phyloP scores from a whole-genome alignment of 345 rosid genomes.

The Noccaea caerulescens region DNA sequence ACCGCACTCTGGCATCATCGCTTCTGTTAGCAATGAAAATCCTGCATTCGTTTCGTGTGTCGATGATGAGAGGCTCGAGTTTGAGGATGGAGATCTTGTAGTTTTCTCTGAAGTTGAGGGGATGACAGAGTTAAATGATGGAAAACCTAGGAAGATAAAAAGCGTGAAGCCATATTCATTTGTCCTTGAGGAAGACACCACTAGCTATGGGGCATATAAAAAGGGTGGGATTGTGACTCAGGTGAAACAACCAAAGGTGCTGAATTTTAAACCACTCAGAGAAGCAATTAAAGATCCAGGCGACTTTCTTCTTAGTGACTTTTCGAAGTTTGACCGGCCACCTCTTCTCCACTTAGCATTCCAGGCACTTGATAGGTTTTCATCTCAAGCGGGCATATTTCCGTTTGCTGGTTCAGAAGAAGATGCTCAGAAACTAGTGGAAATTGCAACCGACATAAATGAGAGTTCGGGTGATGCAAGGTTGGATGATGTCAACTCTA shows the following conservation, averaged over 20 bases:
- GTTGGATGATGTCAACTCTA: conserved; percentile 66
- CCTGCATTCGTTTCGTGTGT: conserved; percentile 62
- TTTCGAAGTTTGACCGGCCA: conserved; percentile 77
- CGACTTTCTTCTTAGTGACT: conserved; percentile 72
- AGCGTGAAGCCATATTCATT: conserved; percentile 77
- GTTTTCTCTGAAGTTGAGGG: conserved; percentile 73
- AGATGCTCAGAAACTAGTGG: conserved; percentile 76
- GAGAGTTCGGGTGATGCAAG: conserved; percentile 64
- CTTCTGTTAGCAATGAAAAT: conserved; percentile 70
- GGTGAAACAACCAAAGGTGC: conserved; percentile 59
- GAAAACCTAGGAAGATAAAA: conserved; percentile 78
- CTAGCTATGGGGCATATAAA: conserved; percentile 58
- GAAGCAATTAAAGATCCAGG: conserved; percentile 72
- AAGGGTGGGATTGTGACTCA: conserved; percentile 93
- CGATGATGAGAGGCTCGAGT: conserved; percentile 75
- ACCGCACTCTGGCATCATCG: conserved; percentile 71
- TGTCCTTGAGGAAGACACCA: conserved; percentile 73
- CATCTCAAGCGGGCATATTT: conserved; percentile 52
- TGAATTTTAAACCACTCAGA: conserved; percentile 60
- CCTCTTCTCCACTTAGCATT: conserved; percentile 69
- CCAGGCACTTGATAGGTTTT: conserved; percentile 70
- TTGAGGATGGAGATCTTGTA: conserved; percentile 71
- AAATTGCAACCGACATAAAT: conserved; percentile 54
- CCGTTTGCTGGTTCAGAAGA: conserved; percentile 86
- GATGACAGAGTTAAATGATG: conserved; percentile 79